Conservation (phyloP, 257 asterid genomes). For the Solanum virginianum region DNA sequence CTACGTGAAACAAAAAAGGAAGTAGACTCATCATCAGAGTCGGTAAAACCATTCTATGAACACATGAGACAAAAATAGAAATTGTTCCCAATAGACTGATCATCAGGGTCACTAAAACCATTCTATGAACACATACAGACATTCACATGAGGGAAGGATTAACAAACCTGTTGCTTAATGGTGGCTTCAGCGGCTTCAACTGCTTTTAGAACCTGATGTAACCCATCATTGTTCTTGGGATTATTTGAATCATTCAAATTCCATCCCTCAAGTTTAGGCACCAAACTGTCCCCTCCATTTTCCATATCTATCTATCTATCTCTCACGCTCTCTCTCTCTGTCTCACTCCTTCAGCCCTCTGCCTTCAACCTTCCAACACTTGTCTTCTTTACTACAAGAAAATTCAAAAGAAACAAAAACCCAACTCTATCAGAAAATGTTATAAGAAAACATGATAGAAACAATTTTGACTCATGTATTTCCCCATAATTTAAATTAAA, state of each 20-base stretch:
- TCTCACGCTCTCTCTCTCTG: not conserved
- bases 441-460: not conserved
- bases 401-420: not conserved
- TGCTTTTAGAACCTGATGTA: conserved; percentile 88
- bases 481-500: not conserved
- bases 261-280: conserved; percentile 40
- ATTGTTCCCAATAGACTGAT: not conserved
- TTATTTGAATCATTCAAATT: conserved; percentile 37
- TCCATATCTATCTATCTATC: conserved; percentile 38
- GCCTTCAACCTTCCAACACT: not conserved
- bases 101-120: not conserved
- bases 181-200: conserved; percentile 95
- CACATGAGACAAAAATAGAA: not conserved
- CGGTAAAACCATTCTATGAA: not conserved
- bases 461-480: not conserved
- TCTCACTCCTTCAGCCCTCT: not conserved
- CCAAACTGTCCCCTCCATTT: conserved; percentile 51
- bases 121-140: not conserved
- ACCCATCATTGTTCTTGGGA: conserved; percentile 47
- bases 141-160: not conserved
- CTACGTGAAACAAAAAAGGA: not conserved
- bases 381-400: not conserved
- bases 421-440: not conserved
- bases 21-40: not conserved
- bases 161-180: conserved; percentile 73